Evolutionary conservation across 2,329 filamentous ascomycete genomes (phyloP).

Genomic region (Colletotrichum euphorbiae): DNA sequence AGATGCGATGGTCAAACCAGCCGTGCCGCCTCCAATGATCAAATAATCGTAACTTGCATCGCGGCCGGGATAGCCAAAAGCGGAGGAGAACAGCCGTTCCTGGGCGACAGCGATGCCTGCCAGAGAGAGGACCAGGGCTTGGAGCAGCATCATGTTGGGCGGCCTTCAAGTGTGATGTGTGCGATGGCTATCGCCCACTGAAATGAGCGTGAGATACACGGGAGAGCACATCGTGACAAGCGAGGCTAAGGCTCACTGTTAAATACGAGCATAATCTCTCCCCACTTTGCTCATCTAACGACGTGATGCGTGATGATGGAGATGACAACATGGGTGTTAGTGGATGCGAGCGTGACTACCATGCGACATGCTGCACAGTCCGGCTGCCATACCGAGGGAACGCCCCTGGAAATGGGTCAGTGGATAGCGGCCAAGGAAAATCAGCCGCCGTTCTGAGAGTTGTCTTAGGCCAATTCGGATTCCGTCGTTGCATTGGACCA

Average conservation of each 20-base stretch:
- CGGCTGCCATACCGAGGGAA: background rate
- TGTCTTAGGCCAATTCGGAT: conserved; percentile 16
- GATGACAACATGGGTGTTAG: background rate
- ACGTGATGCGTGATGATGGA: background rate
- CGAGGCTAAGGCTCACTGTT: background rate
- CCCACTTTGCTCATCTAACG: background rate
- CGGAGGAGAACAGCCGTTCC: conserved; percentile 28
- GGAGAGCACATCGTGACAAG: background rate
- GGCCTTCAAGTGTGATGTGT: background rate
- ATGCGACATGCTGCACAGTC: background rate
- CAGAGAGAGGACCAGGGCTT: background rate
- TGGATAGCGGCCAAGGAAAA: background rate
- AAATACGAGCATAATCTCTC: background rate
- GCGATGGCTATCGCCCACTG: background rate
- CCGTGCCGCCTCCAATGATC: conserved; percentile 54
- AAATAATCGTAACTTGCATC: conserved; percentile 41
- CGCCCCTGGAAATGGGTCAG: conserved; percentile 5
- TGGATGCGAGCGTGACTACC: too few species aligned
- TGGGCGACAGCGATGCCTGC: conserved; percentile 6
- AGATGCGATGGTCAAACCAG: conserved; percentile 49
- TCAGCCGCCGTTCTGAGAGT: background rate
- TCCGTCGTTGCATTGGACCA: conserved; percentile 18
- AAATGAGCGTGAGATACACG: background rate
- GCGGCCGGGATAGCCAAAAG: conserved; percentile 39
- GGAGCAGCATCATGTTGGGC: background rate